Conservation (phyloP, 129 eudicot species). For the Tagetes erecta region DNA sequence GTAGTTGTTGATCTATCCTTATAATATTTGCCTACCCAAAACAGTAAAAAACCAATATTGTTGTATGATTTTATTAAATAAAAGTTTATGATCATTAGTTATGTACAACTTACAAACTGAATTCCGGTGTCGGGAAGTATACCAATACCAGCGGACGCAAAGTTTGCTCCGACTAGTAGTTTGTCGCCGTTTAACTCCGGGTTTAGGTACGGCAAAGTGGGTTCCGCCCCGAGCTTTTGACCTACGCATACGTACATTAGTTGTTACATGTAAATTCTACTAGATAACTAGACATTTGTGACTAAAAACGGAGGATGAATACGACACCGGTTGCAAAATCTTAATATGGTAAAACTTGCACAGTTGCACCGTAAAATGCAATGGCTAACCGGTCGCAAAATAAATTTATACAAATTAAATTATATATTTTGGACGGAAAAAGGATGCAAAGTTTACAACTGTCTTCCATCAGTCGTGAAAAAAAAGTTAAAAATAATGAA, state of each 20-base stretch:
- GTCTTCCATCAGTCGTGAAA: no score
- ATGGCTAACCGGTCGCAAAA: no score
- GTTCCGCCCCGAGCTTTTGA: slow-evolving; percentile 50
- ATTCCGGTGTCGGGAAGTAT: slow-evolving; percentile 71
- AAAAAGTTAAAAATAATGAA: no score
- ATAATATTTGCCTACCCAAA: slow-evolving; percentile 55
- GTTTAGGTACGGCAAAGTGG: slow-evolving; percentile 62
- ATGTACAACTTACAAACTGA: slow-evolving; percentile 63
- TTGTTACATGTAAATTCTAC: neutral
- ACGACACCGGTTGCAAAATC: no score
- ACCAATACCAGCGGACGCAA: slow-evolving; percentile 80
- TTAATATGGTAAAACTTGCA: no score
- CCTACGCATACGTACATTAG: slow-evolving; percentile 33
- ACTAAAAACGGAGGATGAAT: neutral
- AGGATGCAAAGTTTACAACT: no score
- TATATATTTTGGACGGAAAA: no score
- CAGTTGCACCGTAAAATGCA: no score
- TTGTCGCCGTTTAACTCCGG: slow-evolving; percentile 57
- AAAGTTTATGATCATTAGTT: neutral
- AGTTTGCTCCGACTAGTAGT: slow-evolving; percentile 65
- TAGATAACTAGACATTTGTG: neutral
- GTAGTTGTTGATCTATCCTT: slow-evolving; percentile 52
- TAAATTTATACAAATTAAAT: no score
- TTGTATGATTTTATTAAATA: slow-evolving; percentile 12
- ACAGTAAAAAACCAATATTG: neutral